Conservation (phyloP, 306 rosid genomes). For the Neltuma alba region DNA sequence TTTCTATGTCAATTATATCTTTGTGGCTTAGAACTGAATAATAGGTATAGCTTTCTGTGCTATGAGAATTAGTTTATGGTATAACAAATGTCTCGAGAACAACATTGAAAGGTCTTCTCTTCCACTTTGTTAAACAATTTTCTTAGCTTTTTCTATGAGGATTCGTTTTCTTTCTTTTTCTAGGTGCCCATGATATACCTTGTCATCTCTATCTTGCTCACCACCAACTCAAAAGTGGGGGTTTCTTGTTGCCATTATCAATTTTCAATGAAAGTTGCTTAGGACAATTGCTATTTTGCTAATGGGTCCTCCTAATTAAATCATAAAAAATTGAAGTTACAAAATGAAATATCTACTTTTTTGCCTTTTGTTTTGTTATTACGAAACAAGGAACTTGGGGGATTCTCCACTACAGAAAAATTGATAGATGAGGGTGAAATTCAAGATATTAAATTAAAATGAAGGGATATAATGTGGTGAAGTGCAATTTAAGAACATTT, state of each 20-base stretch:
- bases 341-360: not conserved
- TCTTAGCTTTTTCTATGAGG: not conserved
- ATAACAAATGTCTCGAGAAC: constrained; percentile 42
- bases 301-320: constrained; percentile 29
- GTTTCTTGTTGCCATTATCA: constrained; percentile 23
- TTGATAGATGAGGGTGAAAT: constrained; percentile 49
- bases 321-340: not conserved
- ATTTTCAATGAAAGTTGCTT: constrained; percentile 24
- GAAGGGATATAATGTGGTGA: constrained; percentile 32
- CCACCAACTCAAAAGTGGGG: constrained; percentile 39
- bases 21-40: constrained; percentile 46
- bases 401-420: constrained; percentile 61
- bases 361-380: not conserved
- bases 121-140: not conserved
- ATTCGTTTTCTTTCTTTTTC: not conserved
- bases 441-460: constrained; percentile 33
- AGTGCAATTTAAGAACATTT: constrained; percentile 46
- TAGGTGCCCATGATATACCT: constrained; percentile 35
- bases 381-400: constrained; percentile 31
- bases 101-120: not conserved
- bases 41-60: constrained; percentile 35
- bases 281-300: constrained; percentile 28
- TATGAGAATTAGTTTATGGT: constrained; percentile 39
- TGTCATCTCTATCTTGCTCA: constrained; percentile 36
- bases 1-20: constrained; percentile 27